Evolutionary conservation across 2,329 filamentous ascomycete species (phyloP).

Genomic region (Fusarium tricinctum): DNA sequence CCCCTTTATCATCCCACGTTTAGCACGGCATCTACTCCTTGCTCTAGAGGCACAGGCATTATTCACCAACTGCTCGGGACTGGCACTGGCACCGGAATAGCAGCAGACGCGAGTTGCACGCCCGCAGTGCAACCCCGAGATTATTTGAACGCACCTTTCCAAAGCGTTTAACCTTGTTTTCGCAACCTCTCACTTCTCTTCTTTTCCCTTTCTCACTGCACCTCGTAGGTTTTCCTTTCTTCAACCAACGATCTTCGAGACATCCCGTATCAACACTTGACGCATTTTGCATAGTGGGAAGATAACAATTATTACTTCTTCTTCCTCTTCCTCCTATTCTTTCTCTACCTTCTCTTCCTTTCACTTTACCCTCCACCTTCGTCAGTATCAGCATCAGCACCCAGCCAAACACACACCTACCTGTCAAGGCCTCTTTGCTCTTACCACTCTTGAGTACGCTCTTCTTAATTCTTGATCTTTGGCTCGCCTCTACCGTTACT

Average conservation of each 20-base stretch:
- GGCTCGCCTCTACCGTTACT: neutral
- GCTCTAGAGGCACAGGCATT: neutral
- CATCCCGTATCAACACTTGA: neutral
- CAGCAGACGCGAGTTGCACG: constrained; percentile 5
- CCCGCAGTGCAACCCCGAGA: constrained; percentile 1
- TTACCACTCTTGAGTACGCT: neutral
- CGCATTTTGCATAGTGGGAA: neutral
- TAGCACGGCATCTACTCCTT: neutral
- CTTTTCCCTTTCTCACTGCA: neutral
- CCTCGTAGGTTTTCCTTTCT: neutral
- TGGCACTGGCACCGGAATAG: constrained; percentile 5
- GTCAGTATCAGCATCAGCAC: neutral
- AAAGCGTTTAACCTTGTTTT: neutral
- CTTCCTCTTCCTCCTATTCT: neutral
- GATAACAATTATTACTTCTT: neutral
- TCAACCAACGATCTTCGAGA: neutral
- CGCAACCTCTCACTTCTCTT: neutral
- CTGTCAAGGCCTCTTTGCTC: neutral
- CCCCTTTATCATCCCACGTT: neutral
- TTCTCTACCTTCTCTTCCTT: neutral
- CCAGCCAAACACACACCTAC: neutral
- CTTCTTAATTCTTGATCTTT: constrained; percentile 8
- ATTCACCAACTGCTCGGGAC: neutral
- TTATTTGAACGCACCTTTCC: neutral
- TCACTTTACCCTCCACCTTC: neutral